These are phyloP conservation scores for Cucumis melo DNA, from an alignment of 306 rosid species.

Conservation along the genomic window DNA sequence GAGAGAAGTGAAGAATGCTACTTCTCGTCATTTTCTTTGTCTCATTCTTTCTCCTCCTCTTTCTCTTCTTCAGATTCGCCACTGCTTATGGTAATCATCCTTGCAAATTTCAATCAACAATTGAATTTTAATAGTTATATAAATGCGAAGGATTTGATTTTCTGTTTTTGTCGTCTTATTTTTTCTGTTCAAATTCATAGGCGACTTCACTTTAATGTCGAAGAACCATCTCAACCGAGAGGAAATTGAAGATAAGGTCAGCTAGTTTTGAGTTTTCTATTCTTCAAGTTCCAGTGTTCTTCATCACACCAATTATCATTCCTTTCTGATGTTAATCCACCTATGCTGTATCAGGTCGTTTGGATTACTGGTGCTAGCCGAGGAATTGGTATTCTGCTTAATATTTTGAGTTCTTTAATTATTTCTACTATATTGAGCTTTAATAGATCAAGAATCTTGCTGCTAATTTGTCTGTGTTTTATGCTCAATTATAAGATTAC, in stretches of 20 bases:
- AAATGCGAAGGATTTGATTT: not conserved
- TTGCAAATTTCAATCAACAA: not conserved
- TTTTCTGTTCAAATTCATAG: conserved; percentile 14
- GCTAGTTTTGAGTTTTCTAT: not conserved
- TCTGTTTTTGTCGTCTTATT: not conserved
- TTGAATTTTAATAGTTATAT: not conserved
- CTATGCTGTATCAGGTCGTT: conserved; percentile 42
- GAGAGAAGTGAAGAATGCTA: not conserved
- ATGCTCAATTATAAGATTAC: not conserved
- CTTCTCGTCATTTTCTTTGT: conserved; percentile 11
- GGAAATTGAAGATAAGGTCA: conserved; percentile 65
- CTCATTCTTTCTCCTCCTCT: conserved; percentile 14
- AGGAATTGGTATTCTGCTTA: conserved; percentile 56
- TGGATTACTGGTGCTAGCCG: conserved; percentile 99
- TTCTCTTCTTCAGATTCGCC: conserved; percentile 35
- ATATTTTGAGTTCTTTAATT: not conserved
- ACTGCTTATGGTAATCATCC: conserved; percentile 45
- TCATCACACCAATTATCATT: not conserved
- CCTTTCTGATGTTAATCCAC: not conserved
- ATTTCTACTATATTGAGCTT: not conserved
- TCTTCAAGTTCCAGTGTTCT: not conserved
- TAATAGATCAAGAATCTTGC: not conserved
- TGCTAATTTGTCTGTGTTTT: not conserved
- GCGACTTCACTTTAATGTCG: conserved; percentile 75
- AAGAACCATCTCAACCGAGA: conserved; percentile 50